These are phyloP conservation scores for Aegilops speltoides DNA, from an alignment of 176 grass and related monocot genomes.

Conservation along the genomic window DNA sequence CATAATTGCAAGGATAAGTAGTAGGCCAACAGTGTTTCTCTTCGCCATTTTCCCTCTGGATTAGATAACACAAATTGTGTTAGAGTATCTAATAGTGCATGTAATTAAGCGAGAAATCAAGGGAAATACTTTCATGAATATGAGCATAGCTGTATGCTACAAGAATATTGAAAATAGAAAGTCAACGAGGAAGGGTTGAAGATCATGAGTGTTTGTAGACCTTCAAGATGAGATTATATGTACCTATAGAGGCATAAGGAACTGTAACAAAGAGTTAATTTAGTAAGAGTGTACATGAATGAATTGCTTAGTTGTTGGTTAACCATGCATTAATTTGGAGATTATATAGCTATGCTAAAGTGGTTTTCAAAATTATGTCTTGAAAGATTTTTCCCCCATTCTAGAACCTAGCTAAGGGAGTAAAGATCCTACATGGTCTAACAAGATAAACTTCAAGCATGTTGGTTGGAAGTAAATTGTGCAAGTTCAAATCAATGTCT, in stretches of 20 bases:
- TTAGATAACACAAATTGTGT: background rate
- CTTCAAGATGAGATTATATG: background rate
- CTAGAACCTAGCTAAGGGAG: background rate
- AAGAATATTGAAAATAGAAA: background rate
- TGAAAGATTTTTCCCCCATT: background rate
- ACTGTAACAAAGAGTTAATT: background rate
- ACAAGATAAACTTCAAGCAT: background rate
- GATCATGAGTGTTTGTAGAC: background rate
- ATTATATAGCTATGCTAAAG: background rate
- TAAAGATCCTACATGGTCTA: background rate
- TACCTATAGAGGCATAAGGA: background rate
- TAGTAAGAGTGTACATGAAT: background rate
- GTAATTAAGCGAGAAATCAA: background rate
- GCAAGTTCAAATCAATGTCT: too few relatives aligned
- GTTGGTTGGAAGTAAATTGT: background rate
- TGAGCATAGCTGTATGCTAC: background rate
- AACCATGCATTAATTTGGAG: background rate
- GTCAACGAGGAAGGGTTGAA: background rate
- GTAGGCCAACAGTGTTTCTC: background rate
- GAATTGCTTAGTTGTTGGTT: background rate
- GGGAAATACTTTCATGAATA: background rate
- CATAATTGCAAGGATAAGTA: background rate
- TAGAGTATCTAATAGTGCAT: background rate
- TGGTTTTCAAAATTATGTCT: background rate
- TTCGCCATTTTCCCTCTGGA: conserved; percentile 1